phyloP scores from a whole-genome alignment of 1,284 basidiomycete species.

The Sparassis latifolia region DNA sequence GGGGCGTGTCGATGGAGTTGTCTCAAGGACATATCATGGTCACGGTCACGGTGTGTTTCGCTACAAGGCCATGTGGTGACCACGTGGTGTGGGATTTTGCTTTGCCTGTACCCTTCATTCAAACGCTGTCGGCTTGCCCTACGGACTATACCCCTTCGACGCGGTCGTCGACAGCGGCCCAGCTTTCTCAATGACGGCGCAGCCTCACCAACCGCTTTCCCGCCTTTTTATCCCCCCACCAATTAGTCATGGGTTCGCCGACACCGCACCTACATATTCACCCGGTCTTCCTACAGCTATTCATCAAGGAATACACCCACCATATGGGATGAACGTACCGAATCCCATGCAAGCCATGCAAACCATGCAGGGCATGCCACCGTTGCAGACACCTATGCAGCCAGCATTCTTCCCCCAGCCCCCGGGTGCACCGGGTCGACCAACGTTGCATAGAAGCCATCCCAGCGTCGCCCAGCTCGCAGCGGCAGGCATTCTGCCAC shows the following conservation, averaged over 20 bases:
- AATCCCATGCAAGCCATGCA: neutral
- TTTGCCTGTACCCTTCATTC: too few relatives aligned
- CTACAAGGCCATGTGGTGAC: too few relatives aligned
- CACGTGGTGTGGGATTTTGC: too few relatives aligned
- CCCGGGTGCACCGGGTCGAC: slow-evolving; percentile 45
- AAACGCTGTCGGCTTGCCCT: too few relatives aligned
- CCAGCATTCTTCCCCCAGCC: slow-evolving; percentile 47
- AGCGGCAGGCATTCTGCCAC: slow-evolving; percentile 51
- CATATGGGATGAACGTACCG: slow-evolving; percentile 33
- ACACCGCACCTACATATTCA: slow-evolving; percentile 47
- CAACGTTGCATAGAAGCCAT: slow-evolving; percentile 41
- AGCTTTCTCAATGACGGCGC: slow-evolving; percentile 16
- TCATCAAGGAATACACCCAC: slow-evolving; percentile 52
- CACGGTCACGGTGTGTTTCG: too few relatives aligned
- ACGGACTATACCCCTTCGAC: too few relatives aligned
- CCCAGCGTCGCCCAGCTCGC: slow-evolving; percentile 55
- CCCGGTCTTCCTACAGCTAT: slow-evolving; percentile 57
- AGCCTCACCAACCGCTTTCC: slow-evolving; percentile 26
- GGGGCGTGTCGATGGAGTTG: too few relatives aligned
- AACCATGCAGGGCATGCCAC: slow-evolving; percentile 15
- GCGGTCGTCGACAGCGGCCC: neutral
- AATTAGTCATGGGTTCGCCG: slow-evolving; percentile 21
- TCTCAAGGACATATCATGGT: too few relatives aligned
- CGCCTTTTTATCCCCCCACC: slow-evolving; percentile 29
- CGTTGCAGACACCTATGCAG: slow-evolving; percentile 67